Conservation (phyloP, 805 yeast species). For the Debaryomyces castellii region DNA sequence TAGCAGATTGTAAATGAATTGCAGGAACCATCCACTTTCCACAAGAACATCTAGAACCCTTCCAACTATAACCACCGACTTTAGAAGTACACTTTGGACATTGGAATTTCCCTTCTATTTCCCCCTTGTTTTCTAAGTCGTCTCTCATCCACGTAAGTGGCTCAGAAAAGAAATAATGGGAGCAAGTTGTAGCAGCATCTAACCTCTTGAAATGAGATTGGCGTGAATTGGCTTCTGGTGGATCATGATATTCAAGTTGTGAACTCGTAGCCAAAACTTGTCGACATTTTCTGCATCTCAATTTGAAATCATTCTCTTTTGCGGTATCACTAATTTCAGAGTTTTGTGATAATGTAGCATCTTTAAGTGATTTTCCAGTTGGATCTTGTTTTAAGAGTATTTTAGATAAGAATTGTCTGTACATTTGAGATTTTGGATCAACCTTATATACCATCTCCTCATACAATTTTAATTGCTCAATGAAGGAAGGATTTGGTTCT, state of each 20-base stretch:
- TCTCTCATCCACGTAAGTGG: conserved; percentile 91
- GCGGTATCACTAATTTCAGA: conserved; percentile 20
- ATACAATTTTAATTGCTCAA: conserved; percentile 68
- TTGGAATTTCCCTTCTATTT: conserved; percentile 78
- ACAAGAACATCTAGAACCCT: conserved; percentile 90
- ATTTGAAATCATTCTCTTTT: conserved; percentile 24
- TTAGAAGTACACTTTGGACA: conserved; percentile 86
- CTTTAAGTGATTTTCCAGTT: conserved; percentile 34
- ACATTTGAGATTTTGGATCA: conserved; percentile 18
- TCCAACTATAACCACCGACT: conserved; percentile 93
- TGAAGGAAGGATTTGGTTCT: conserved; percentile 73
- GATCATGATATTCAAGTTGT: conserved; percentile 62
- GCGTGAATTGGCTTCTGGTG: conserved; percentile 63
- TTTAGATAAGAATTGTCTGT: conserved; percentile 26
- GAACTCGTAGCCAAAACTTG: conserved; percentile 61
- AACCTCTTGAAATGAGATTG: conserved; percentile 66
- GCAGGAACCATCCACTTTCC: conserved; percentile 97
- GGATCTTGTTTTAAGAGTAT: conserved; percentile 36
- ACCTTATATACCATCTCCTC: conserved; percentile 34
- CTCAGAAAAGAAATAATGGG: conserved; percentile 77
- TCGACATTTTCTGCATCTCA: conserved; percentile 85
- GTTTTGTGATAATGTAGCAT: conserved; percentile 10
- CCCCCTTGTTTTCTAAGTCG: conserved; percentile 65
- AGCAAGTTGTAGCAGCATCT: conserved; percentile 62
- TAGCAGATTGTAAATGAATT: conserved; percentile 73